Evolutionary conservation across 2,329 filamentous ascomycete genomes (phyloP).

Genomic region (Cytospora paraplurivora): DNA sequence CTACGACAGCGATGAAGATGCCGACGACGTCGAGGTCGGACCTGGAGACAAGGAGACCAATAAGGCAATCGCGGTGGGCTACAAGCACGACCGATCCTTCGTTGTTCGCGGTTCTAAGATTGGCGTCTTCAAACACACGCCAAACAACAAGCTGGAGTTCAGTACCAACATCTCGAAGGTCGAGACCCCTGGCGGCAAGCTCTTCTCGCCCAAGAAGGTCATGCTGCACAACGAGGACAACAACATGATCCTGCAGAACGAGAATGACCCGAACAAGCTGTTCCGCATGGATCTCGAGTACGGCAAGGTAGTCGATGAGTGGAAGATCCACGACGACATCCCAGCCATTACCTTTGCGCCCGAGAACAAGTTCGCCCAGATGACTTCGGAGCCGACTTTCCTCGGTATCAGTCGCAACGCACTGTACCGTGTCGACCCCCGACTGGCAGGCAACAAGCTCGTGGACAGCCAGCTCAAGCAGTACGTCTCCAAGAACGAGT

Average conservation of each 20-base stretch:
- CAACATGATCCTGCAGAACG: slow-evolving; percentile 87
- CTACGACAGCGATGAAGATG: slow-evolving; percentile 62
- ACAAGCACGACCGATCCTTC: slow-evolving; percentile 95
- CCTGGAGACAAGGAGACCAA: slow-evolving; percentile 73
- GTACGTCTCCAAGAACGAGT: slow-evolving; percentile 95
- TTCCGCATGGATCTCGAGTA: slow-evolving; percentile 98
- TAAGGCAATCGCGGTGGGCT: slow-evolving; percentile 94
- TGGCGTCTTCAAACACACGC: slow-evolving; percentile 95
- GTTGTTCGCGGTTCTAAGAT: slow-evolving; percentile 98
- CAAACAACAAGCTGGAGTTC: slow-evolving; percentile 91
- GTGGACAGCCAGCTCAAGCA: slow-evolving; percentile 94
- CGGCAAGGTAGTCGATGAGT: slow-evolving; percentile 97
- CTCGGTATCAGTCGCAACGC: slow-evolving; percentile 91
- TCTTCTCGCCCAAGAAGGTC: slow-evolving; percentile 94
- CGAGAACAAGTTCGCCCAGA: slow-evolving; percentile 97
- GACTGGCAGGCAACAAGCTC: slow-evolving; percentile 85
- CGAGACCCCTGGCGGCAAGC: slow-evolving; percentile 79
- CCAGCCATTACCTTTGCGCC: slow-evolving; percentile 89
- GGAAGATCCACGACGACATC: slow-evolving; percentile 97
- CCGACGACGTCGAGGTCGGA: slow-evolving; percentile 77
- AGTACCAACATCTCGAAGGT: slow-evolving; percentile 97
- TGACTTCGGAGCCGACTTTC: slow-evolving; percentile 94
- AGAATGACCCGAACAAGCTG: slow-evolving; percentile 80
- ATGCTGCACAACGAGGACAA: slow-evolving; percentile 92
- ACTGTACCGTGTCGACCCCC: slow-evolving; percentile 90